Evolutionary conservation across 139 green algal species (phyloP), one percentile per base, ranked within the genome.

Genomic region (Tetraselmis chui): DNA sequence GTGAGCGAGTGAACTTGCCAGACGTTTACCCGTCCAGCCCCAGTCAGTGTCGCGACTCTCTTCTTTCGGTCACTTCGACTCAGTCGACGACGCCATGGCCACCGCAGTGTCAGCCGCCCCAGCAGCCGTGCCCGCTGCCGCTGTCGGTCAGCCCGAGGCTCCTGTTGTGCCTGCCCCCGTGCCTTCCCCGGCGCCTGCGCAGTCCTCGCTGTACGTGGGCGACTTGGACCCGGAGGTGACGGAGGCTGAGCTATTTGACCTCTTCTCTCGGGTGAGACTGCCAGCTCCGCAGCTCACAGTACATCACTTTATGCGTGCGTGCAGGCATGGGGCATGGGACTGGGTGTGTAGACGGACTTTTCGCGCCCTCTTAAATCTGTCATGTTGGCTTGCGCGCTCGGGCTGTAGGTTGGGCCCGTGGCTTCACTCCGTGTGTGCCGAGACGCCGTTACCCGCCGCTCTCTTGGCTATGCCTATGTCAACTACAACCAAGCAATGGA

Each of bases 401-500:
- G n/a, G n/a, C n/a, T n/a, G n/a, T n/a, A 98, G 94, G 87, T 97
- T 28, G 95, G 95, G 32, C 93, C 94, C 27, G 94, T 98, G 24
- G 91, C 91, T 28, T 97, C 93, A 81, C 97, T 98, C 84, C 91
- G 94, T 75, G 94, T 98, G 27, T 98, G 95, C 92, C 93, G 94
- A 27, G 94, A 98, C 84, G 91, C 94, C 23, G 93, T 98, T 22
- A 98, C 95, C 28, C 91, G 94, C 81, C 92, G 94, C 83, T 98
- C 94, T 0, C 88, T 98, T 82, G 95, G 95, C 86, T 98, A 98
- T 80, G 95, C 94, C 24, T 98, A 98, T 82, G 95, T 98, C 25
- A 98, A 98, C 90, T 98, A 95, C 92, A 98, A 97, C 87, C 87
- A 84, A 76, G 86, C 88, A 2, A 80, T 97, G 81, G 95, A 98